Evolutionary conservation across 2,329 filamentous ascomycete species (phyloP).

Genomic region (Alternaria arborescens): DNA sequence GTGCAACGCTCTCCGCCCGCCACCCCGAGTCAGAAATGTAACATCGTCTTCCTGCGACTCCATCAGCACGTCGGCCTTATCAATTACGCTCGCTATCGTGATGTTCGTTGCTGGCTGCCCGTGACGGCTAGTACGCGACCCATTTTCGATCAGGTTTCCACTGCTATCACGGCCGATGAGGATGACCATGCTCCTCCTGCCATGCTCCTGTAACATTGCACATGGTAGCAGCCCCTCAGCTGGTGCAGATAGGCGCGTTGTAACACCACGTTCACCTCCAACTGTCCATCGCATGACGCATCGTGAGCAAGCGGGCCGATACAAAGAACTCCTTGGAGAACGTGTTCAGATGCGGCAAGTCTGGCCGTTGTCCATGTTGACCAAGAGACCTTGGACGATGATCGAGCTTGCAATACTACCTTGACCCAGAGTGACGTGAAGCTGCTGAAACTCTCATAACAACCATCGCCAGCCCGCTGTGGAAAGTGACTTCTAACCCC

Average conservation of each 20-base stretch:
- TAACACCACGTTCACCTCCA: conserved; percentile 39
- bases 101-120: conserved; percentile 2
- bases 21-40: conserved; percentile 13
- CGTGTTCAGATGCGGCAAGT: conserved; percentile 28
- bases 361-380: conserved; percentile 31
- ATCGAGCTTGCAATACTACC: conserved; percentile 23
- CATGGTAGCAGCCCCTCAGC: conserved; percentile 28
- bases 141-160: conserved; percentile 11
- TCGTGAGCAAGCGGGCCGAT: conserved; percentile 21
- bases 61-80: not conserved
- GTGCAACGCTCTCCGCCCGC: conserved; percentile 12
- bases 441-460: conserved; percentile 19
- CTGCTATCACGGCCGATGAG: conserved; percentile 8
- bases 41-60: conserved; percentile 6
- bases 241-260: conserved; percentile 39
- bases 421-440: conserved; percentile 35
- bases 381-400: conserved; percentile 35
- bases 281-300: conserved; percentile 37
- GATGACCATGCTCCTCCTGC: conserved; percentile 16
- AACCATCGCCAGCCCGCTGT: conserved; percentile 22
- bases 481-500: not conserved
- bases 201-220: conserved; percentile 35
- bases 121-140: not conserved
- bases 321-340: conserved; percentile 10
- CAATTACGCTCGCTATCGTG: not conserved